A percentile compares a stretch with the other conserved stretches of the same genome.
Conservation (phyloP, 169 alveolate genomes). For the Cryptosporidium parvum region DNA sequence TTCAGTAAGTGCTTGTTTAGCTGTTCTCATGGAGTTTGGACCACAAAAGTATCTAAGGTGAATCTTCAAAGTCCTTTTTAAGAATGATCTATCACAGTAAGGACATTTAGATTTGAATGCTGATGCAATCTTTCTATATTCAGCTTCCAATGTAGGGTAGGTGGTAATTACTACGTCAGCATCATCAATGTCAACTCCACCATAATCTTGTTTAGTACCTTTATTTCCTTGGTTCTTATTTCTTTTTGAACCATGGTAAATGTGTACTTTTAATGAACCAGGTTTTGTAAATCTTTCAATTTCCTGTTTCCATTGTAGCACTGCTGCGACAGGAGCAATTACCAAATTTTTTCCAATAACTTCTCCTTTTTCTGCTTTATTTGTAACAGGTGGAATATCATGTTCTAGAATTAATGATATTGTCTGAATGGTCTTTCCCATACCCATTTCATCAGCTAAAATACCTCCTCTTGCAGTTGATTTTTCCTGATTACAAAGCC, state of each 20-base stretch:
- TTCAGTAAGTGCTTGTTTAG: constrained; percentile 86
- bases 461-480: constrained; percentile 83
- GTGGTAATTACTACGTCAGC: constrained; percentile 87
- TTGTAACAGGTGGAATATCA: constrained; percentile 49
- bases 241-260: constrained; percentile 83
- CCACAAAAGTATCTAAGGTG: constrained; percentile 92
- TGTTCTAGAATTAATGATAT: constrained; percentile 80
- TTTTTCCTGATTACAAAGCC: constrained; percentile 85
- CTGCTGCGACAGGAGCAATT: constrained; percentile 87
- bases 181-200: constrained; percentile 82
- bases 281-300: constrained; percentile 81
- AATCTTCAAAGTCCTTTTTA: constrained; percentile 83
- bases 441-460: constrained; percentile 91
- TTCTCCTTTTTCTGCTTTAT: constrained; percentile 44
- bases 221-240: neutral
- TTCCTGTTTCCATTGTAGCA: constrained; percentile 86
- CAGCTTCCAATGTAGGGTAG: constrained; percentile 83
- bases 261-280: constrained; percentile 80
- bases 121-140: constrained; percentile 80
- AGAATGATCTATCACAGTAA: constrained; percentile 89
- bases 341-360: constrained; percentile 82
- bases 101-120: constrained; percentile 81
- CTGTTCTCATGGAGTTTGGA: constrained; percentile 90
- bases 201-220: constrained; percentile 76
- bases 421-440: constrained; percentile 87